phyloP scores from a whole-genome alignment of 768 basidiomycete species.

The Termitomyces sp. region DNA sequence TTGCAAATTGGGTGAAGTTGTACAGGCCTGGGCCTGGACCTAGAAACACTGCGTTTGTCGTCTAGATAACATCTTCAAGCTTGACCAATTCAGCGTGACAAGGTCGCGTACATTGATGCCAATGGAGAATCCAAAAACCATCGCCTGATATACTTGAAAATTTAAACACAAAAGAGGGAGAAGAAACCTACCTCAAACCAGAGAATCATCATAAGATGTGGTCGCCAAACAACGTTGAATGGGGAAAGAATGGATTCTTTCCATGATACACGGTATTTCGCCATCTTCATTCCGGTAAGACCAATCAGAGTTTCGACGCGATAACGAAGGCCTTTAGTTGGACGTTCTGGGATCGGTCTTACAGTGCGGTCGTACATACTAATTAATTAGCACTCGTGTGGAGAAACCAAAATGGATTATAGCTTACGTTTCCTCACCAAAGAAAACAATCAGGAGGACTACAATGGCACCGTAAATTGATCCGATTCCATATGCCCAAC shows the following conservation, averaged over 20 bases:
- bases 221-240: conserved; percentile 41
- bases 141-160: conserved; percentile 7
- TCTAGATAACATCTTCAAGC: conserved; percentile 25
- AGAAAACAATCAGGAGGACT: conserved; percentile 34
- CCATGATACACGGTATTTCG: conserved; percentile 33
- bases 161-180: background rate
- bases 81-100: background rate
- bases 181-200: conserved; percentile 29
- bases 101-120: conserved; percentile 29
- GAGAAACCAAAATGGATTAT: background rate
- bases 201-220: conserved; percentile 35
- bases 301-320: conserved; percentile 49
- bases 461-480: conserved; percentile 47
- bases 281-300: conserved; percentile 46
- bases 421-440: conserved; percentile 56
- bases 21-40: conserved; percentile 21
- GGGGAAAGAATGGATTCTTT: conserved; percentile 25
- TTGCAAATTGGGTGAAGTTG: conserved; percentile 32
- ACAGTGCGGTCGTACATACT: conserved; percentile 51
- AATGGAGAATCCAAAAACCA: conserved; percentile 27
- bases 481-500: conserved; percentile 66
- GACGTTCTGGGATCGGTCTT: conserved; percentile 32
- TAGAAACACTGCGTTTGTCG: conserved; percentile 20
- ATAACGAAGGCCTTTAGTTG: conserved; percentile 33
- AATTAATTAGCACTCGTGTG: background rate